Percentiles rank a stretch among this genome's conserved stretches.
Conservation (phyloP, 306 rosid genomes). For the Begonia peltatifolia region DNA sequence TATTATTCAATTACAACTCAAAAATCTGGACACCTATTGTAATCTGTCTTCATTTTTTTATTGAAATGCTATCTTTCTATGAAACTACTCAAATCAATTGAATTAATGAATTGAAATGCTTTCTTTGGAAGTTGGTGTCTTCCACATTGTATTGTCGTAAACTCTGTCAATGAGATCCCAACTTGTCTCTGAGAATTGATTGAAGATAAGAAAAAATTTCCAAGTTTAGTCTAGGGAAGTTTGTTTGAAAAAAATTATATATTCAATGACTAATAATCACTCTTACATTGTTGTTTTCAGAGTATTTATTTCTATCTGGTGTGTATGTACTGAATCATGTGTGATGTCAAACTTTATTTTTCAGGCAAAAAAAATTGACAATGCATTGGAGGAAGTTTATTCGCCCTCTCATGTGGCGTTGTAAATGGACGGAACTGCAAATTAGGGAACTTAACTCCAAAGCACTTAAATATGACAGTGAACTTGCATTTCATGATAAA, state of each 20-base stretch:
- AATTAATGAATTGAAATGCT: too few relatives aligned
- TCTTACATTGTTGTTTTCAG: not conserved
- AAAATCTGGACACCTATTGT: too few relatives aligned
- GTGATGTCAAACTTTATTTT: slow-evolving; percentile 8
- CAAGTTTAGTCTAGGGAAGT: not conserved
- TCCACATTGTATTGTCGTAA: too few relatives aligned
- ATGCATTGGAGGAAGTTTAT: slow-evolving; percentile 59
- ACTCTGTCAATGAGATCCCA: too few relatives aligned
- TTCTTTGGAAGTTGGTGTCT: too few relatives aligned
- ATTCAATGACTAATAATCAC: not conserved
- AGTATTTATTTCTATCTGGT: not conserved
- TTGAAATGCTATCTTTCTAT: too few relatives aligned
- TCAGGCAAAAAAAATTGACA: slow-evolving; percentile 52
- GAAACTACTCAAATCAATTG: too few relatives aligned
- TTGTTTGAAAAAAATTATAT: not conserved
- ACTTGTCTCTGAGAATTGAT: too few relatives aligned
- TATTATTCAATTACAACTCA: too few relatives aligned
- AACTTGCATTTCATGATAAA: slow-evolving; percentile 41
- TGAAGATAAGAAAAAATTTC: too few relatives aligned
- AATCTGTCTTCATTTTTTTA: too few relatives aligned
- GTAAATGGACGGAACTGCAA: slow-evolving; percentile 68
- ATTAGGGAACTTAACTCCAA: slow-evolving; percentile 46
- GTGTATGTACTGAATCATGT: slow-evolving; percentile 1
- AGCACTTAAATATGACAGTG: slow-evolving; percentile 34
- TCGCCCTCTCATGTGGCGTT: slow-evolving; percentile 53